Conservation (phyloP, 257 asterid species). For the Gentiana macrophylla region DNA sequence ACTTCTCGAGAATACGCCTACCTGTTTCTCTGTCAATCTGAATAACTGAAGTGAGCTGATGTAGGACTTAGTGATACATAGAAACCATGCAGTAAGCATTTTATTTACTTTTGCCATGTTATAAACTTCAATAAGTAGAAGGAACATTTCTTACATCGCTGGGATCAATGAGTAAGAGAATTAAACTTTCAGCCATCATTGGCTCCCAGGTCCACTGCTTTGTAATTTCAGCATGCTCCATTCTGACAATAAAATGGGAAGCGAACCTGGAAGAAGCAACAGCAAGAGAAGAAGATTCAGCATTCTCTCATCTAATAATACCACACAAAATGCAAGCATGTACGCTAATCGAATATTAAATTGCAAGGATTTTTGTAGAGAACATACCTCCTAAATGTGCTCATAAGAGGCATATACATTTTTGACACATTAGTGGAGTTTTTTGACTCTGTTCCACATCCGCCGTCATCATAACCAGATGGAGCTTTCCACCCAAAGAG, state of each 20-base stretch:
- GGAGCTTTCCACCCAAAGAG: conserved; percentile 88
- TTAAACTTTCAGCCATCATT: conserved; percentile 72
- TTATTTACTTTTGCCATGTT: background rate
- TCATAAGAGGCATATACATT: conserved; percentile 66
- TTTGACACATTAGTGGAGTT: conserved; percentile 70
- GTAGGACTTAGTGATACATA: conserved; percentile 7
- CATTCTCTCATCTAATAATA: conserved; percentile 11
- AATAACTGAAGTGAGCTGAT: conserved; percentile 18
- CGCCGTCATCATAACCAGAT: conserved; percentile 90
- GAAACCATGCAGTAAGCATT: background rate
- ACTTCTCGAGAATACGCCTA: conserved; percentile 77
- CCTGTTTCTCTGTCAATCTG: conserved; percentile 80
- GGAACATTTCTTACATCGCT: conserved; percentile 53
- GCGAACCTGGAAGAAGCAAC: conserved; percentile 53
- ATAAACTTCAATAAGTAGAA: too few species aligned
- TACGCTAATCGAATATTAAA: conserved; percentile 6
- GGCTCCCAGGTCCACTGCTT: conserved; percentile 98
- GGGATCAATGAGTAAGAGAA: conserved; percentile 87
- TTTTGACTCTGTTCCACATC: conserved; percentile 57
- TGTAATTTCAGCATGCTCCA: conserved; percentile 64
- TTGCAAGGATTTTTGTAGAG: conserved; percentile 4
- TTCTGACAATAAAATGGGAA: conserved; percentile 51
- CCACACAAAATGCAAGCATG: background rate
- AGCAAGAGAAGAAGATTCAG: conserved; percentile 6
- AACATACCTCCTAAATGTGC: conserved; percentile 80